Evolutionary conservation across 345 rosid genomes (phyloP).

Genomic region (Laguncularia racemosa): DNA sequence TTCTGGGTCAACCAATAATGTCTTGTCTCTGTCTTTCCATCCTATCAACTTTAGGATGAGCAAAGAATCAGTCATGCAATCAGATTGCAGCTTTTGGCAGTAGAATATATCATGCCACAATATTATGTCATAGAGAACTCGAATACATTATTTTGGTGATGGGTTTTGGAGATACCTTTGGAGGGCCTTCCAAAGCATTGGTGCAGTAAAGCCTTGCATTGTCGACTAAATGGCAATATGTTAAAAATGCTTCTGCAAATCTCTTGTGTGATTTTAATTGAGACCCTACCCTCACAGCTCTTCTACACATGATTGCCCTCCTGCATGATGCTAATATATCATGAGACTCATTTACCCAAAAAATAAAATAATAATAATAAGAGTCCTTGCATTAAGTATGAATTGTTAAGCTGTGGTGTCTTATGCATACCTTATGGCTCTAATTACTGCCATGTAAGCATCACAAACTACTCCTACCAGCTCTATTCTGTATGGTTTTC

Average conservation of each 20-base stretch:
- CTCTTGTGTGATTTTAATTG: conserved; percentile 88
- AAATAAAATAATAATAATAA: no score
- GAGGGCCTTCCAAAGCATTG: conserved; percentile 72
- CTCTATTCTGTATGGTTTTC: conserved; percentile 90
- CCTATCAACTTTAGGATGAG: conserved; percentile 68
- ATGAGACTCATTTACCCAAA: neutral
- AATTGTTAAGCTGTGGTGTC: neutral
- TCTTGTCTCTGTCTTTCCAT: conserved; percentile 91
- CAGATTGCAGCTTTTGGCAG: neutral
- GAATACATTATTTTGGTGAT: neutral
- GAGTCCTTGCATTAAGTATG: neutral
- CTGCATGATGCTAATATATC: conserved; percentile 27
- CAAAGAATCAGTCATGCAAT: conserved; percentile 15
- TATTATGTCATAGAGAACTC: no score
- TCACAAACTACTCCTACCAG: conserved; percentile 92
- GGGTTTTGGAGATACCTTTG: conserved; percentile 37
- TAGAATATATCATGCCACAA: no score
- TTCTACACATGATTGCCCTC: conserved; percentile 82
- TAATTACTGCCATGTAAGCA: conserved; percentile 80
- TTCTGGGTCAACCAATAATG: conserved; percentile 78
- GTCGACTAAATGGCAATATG: conserved; percentile 79
- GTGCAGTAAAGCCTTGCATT: conserved; percentile 80
- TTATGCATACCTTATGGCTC: conserved; percentile 74
- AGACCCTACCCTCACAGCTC: conserved; percentile 87
- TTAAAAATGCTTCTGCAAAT: conserved; percentile 72